phyloP scores from a whole-genome alignment of 1,284 basidiomycete genomes.

The Exobasidium rhododendri region DNA sequence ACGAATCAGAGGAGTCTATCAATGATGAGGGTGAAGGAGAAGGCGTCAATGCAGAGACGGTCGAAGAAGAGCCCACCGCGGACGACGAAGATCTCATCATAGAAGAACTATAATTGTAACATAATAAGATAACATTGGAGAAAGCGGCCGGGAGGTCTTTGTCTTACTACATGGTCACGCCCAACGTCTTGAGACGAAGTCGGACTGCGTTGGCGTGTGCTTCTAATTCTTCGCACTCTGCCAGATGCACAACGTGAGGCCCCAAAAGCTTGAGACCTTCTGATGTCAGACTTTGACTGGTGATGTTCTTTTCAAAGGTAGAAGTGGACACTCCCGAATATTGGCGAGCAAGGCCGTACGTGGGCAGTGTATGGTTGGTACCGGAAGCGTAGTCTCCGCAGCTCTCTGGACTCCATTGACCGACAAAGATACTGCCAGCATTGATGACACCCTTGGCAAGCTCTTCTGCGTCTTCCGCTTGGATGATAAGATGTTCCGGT shows the following conservation, averaged over 20 bases:
- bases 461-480: slow-evolving; percentile 31
- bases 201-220: slow-evolving; percentile 71
- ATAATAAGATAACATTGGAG: not conserved
- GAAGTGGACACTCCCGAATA: slow-evolving; percentile 96
- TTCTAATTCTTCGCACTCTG: slow-evolving; percentile 89
- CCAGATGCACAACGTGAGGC: slow-evolving; percentile 82
- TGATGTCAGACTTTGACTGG: slow-evolving; percentile 82
- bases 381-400: slow-evolving; percentile 98
- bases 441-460: slow-evolving; percentile 45
- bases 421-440: slow-evolving; percentile 91
- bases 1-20: slow-evolving; percentile 41
- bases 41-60: slow-evolving; percentile 20
- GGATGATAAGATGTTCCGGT: slow-evolving; percentile 62
- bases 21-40: slow-evolving; percentile 26
- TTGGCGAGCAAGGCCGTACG: slow-evolving; percentile 81
- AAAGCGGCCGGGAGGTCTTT: no score
- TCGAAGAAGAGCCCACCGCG: slow-evolving; percentile 3
- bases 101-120: slow-evolving; percentile 34
- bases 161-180: not conserved
- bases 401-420: slow-evolving; percentile 69
- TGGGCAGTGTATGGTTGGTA: slow-evolving; percentile 83
- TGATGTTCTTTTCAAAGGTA: slow-evolving; percentile 99
- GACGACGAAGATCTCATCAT: slow-evolving; percentile 47
- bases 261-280: slow-evolving; percentile 77
- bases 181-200: slow-evolving; percentile 40